Evolutionary conservation across 2,329 filamentous ascomycete species (phyloP).

Genomic region (Dothidotthia symphoricarpi): DNA sequence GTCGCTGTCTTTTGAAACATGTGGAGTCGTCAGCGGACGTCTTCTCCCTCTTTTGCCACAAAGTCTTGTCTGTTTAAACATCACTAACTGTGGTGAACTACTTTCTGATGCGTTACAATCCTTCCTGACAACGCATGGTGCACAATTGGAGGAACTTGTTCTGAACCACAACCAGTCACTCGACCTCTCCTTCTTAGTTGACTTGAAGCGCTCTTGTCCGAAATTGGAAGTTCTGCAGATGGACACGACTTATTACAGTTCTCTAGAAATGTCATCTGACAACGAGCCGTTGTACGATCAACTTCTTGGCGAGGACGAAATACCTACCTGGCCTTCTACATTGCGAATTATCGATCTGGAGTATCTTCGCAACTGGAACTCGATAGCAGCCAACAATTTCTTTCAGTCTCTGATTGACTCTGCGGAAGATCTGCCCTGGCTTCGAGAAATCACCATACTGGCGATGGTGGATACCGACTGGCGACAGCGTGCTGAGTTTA

Average conservation of each 20-base stretch:
- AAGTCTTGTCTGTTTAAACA: constrained; percentile 64
- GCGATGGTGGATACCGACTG: constrained; percentile 76
- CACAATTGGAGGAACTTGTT: constrained; percentile 63
- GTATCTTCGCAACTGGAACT: constrained; percentile 72
- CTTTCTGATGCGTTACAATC: constrained; percentile 62
- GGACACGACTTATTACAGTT: constrained; percentile 75
- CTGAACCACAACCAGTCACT: constrained; percentile 79
- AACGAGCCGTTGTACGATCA: constrained; percentile 72
- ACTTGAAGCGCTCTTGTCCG: constrained; percentile 67
- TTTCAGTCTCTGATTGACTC: constrained; percentile 75
- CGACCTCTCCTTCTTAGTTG: constrained; percentile 69
- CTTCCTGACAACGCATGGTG: constrained; percentile 68
- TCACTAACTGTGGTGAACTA: constrained; percentile 77
- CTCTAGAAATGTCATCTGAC: constrained; percentile 66
- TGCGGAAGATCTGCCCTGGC: constrained; percentile 62
- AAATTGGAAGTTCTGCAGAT: constrained; percentile 68
- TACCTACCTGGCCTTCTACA: constrained; percentile 74
- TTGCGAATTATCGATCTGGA: constrained; percentile 72
- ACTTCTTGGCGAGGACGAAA: constrained; percentile 60
- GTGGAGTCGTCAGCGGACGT: constrained; percentile 65
- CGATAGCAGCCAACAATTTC: constrained; percentile 69
- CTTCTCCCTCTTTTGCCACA: constrained; percentile 69
- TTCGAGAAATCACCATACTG: constrained; percentile 66
- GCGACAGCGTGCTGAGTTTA: constrained; percentile 77
- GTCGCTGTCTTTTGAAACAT: constrained; percentile 72